phyloP scores from a whole-genome alignment of 306 rosid genomes.

The Glycine tomentella region DNA sequence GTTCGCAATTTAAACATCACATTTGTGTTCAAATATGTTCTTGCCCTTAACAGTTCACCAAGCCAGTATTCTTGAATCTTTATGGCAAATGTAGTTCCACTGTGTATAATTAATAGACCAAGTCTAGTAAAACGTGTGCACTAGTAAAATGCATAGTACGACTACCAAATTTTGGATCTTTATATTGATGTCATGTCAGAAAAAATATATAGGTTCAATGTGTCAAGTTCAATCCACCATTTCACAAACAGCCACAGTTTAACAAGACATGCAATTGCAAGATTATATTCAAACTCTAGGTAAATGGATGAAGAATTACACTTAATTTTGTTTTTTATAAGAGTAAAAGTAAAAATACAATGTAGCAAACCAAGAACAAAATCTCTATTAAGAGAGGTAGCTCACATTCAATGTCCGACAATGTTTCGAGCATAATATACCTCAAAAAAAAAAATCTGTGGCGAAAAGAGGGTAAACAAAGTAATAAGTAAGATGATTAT shows the following conservation, averaged over 20 bases:
- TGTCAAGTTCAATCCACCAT: constrained; percentile 15
- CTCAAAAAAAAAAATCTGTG: too few relatives aligned
- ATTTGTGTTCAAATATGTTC: background rate
- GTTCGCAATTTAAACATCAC: background rate
- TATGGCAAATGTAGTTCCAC: background rate
- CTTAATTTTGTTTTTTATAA: background rate
- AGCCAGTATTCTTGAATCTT: background rate
- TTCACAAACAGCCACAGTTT: background rate
- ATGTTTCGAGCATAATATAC: too few relatives aligned
- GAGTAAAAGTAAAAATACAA: too few relatives aligned
- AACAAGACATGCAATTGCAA: constrained; percentile 18
- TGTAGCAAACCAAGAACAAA: too few relatives aligned
- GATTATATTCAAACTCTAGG: background rate
- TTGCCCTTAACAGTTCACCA: background rate
- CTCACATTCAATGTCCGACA: too few relatives aligned
- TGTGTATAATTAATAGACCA: background rate
- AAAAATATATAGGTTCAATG: constrained; percentile 11
- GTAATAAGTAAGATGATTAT: too few relatives aligned
- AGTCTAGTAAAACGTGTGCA: background rate
- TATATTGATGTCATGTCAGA: background rate
- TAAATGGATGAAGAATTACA: too few relatives aligned
- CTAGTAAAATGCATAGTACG: constrained; percentile 24
- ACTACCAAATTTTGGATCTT: constrained; percentile 33
- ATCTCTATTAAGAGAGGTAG: too few relatives aligned
- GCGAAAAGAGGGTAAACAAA: too few relatives aligned